Evolutionary conservation across 2,329 filamentous ascomycete species (phyloP).

Genomic region (Rutstroemia sp.): DNA sequence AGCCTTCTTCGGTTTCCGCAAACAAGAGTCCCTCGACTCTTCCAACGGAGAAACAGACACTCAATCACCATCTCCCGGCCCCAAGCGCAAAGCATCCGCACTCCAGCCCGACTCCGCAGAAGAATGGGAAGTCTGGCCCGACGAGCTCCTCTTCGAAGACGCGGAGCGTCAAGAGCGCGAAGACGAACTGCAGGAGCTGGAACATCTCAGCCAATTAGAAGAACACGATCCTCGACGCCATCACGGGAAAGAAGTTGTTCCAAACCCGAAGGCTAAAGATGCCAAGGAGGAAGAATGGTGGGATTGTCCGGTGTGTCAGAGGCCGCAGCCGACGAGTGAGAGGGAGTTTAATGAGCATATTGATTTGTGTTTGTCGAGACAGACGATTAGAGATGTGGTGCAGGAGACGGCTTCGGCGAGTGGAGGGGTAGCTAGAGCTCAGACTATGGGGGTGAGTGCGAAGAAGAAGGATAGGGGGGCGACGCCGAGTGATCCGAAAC

Average conservation of each 20-base stretch:
- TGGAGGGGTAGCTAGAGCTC: too few species aligned
- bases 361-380: conserved; percentile 79
- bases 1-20: conserved; percentile 67
- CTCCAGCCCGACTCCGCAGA: conserved; percentile 35
- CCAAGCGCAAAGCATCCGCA: conserved; percentile 33
- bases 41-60: conserved; percentile 11
- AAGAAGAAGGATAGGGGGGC: conserved; percentile 2
- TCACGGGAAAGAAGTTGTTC: conserved; percentile 46
- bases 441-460: background rate
- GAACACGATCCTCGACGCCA: conserved; percentile 29
- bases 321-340: conserved; percentile 69
- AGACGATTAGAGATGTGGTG: conserved; percentile 78
- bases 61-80: conserved; percentile 9
- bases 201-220: conserved; percentile 47
- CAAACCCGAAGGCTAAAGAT: conserved; percentile 32
- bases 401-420: conserved; percentile 36
- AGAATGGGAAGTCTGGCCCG: conserved; percentile 62
- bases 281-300: conserved; percentile 47
- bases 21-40: conserved; percentile 20
- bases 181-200: conserved; percentile 53
- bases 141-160: conserved; percentile 54
- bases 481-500: conserved; percentile 6
- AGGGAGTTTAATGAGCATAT: conserved; percentile 82
- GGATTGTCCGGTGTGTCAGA: conserved; percentile 83
- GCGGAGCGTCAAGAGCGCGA: conserved; percentile 52